These are phyloP conservation scores for Metschnikowia gelsemii DNA, from an alignment of 805 yeast genomes.

Conservation along the genomic window DNA sequence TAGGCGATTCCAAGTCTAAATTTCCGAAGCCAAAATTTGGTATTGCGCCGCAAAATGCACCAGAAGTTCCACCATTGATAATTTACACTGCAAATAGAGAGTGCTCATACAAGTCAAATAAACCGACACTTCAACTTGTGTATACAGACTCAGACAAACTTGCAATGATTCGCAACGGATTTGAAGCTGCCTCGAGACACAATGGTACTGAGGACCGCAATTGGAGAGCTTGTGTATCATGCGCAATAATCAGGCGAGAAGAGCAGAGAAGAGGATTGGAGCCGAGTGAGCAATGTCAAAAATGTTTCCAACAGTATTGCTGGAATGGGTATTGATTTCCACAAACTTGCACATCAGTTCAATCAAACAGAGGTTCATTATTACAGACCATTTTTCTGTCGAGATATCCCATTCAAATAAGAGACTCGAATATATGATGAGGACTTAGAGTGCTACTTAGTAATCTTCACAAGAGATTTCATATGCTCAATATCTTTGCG, in stretches of 20 bases:
- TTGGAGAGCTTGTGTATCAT: constrained; percentile 72
- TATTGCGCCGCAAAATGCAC: constrained; percentile 15
- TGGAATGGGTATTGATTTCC: too few relatives aligned
- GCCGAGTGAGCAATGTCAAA: constrained; percentile 63
- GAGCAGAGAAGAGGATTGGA: constrained; percentile 62
- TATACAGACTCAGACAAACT: constrained; percentile 22
- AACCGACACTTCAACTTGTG: constrained; percentile 23
- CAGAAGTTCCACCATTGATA: constrained; percentile 13
- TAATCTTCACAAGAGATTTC: too few relatives aligned
- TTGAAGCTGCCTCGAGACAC: constrained; percentile 28
- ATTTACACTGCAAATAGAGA: constrained; percentile 29
- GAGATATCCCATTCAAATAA: too few relatives aligned
- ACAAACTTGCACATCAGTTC: too few relatives aligned
- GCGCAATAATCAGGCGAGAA: constrained; percentile 78
- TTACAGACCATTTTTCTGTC: too few relatives aligned
- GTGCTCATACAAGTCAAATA: constrained; percentile 24
- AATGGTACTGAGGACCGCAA: constrained; percentile 65
- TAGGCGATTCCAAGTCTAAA: too few relatives aligned
- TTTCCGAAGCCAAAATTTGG: constrained; percentile 1
- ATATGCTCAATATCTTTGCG: too few relatives aligned
- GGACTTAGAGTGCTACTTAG: too few relatives aligned
- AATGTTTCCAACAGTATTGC: constrained; percentile 71
- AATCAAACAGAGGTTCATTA: too few relatives aligned
- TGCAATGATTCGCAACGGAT: constrained; percentile 27
- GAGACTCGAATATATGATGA: too few relatives aligned